Percentiles rank a stretch among this genome's conserved stretches.
These are phyloP conservation scores for Sphagnum fallax DNA, from an alignment of 228 moss, liverwort and hornwort genomes.

Conservation along the genomic window DNA sequence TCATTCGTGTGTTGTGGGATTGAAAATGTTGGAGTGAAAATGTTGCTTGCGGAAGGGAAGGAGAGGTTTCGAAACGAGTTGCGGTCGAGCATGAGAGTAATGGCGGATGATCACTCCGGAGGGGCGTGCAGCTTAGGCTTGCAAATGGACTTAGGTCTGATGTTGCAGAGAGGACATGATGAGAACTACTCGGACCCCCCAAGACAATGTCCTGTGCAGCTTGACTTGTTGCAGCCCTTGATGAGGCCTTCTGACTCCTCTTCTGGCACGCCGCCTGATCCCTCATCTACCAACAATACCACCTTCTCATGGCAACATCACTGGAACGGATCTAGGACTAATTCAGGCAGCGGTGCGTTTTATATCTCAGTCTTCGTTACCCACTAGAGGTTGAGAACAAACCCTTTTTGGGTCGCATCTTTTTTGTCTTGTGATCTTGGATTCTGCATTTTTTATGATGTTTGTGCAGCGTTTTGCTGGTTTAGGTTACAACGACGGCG, in stretches of 20 bases:
- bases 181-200: constrained; percentile 22
- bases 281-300: constrained; percentile 23
- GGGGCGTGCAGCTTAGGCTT: constrained; percentile 55
- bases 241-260: constrained; percentile 61
- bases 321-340: constrained; percentile 64
- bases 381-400: neutral
- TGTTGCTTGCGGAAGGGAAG: constrained; percentile 53
- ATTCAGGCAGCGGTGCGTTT: constrained; percentile 67
- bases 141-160: constrained; percentile 75
- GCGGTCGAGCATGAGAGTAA: constrained; percentile 66
- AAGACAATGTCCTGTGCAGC: constrained; percentile 74
- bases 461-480: neutral
- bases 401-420: neutral
- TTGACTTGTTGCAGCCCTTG: constrained; percentile 70
- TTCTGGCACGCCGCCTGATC: constrained; percentile 39
- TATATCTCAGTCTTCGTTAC: neutral
- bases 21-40: constrained; percentile 13
- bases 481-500: constrained; percentile 72
- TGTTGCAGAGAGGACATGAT: constrained; percentile 34
- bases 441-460: neutral
- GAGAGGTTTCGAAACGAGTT: constrained; percentile 71
- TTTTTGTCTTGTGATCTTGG: neutral
- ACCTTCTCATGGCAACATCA: constrained; percentile 65
- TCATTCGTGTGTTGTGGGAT: too few species aligned
- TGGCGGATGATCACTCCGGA: constrained; percentile 53